Evolutionary conservation across 176 grass and related monocot species (phyloP), one percentile per base, ranked within the genome.

Genomic region (Poa pratensis): DNA sequence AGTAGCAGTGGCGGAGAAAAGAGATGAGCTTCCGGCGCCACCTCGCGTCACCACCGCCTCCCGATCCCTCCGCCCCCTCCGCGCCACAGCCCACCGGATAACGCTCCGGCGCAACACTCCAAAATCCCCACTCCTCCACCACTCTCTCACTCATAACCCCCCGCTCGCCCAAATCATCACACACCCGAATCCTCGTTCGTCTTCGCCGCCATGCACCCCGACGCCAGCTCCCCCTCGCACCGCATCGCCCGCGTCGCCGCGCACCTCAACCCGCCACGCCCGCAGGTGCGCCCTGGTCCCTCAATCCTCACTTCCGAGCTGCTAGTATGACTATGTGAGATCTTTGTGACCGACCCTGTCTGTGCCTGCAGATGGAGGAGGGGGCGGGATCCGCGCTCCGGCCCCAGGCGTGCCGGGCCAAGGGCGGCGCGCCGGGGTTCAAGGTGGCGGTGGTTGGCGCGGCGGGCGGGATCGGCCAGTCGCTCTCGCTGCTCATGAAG

Each of bases 401-500:
- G 70, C 81, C 78, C 27, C 77, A 84, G 3, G 51, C 72, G 53
- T 95, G 93, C 88, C 91, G 96, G 12, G 94, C 91, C 46, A 99
- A 99, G 89, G 96, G 96, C 70, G 96, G 88, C 10, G 93, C 93
- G 1, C 91, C 91, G 19, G 96, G 96, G 60, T 98, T 96, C 83
- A 98, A 92, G 85, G 93, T 94, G 51, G 96, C 93, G 2, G 88
- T 98, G 26, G 71, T 98, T 75, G 96, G 96, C 22, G 96, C 96
- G 5, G 91, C 96, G 1, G 96, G 96, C 10, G 96, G 96, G 49
- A 99, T 99, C 35, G 96, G 96, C 1, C 96, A 99, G 90, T 68
- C 96, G 10, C 91, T 99, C 51, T 83, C 93, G 11, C n/a, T 99
- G 91, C 91, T 99, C 65, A 94, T 99, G 93, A 99, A 99, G 87